Conservation (phyloP, 768 basidiomycete species). For the Tulasnella sp. region DNA sequence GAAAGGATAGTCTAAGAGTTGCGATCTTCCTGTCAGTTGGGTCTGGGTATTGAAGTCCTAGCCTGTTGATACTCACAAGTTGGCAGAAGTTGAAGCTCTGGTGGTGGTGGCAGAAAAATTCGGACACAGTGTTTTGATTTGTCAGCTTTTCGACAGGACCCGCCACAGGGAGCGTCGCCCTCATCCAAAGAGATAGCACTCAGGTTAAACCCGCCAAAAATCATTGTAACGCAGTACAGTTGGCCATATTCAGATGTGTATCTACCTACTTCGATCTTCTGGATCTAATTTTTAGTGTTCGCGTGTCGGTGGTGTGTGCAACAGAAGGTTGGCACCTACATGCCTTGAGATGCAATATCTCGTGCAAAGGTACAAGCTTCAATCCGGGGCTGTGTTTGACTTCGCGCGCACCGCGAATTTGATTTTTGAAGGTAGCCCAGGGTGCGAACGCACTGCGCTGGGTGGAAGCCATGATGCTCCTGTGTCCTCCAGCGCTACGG, state of each 20-base stretch:
- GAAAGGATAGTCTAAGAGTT: background rate
- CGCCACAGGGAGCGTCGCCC: background rate
- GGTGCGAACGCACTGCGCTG: background rate
- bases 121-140: slow-evolving; percentile 9
- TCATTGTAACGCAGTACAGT: background rate
- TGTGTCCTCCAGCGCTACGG: background rate
- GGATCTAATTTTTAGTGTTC: background rate
- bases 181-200: background rate
- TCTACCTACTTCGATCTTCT: background rate
- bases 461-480: background rate
- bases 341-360: background rate
- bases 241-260: background rate
- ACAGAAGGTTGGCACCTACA: background rate
- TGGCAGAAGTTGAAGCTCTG: background rate
- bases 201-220: background rate
- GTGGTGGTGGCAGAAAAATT: slow-evolving; percentile 19
- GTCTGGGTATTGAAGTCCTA: background rate
- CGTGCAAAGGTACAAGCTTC: background rate
- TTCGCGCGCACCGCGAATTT: background rate
- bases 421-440: background rate
- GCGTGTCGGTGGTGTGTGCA: background rate
- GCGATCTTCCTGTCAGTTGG: background rate
- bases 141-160: background rate
- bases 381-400: background rate
- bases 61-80: background rate